Base-by-base conservation (phyloP, 2,329 filamentous ascomycete species). In the Neophaeococcomyces mojaviensis region DNA sequence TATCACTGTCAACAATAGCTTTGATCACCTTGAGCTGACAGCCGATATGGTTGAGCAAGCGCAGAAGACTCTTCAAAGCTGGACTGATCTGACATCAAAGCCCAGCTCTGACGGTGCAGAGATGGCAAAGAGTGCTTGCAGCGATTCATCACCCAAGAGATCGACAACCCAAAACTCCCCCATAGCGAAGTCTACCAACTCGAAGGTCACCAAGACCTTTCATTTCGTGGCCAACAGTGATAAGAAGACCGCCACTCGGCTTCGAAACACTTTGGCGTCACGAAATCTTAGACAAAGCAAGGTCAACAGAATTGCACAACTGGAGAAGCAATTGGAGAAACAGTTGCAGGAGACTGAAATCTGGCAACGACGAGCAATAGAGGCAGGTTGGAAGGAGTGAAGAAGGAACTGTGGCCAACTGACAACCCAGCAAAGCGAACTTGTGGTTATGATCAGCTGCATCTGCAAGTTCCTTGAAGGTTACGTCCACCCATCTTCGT, bases 201-300 rank as follows among this genome's bases (percentile, higher is more conserved):
- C 16, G 12, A 48, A 32, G 32, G 15, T 39, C 19, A 18, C 36
- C 18, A 42, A 40, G 31, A 31, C 50, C 22, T 54, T 55, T 34
- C 52, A 57, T 39, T 57, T 57, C 41, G 50, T 57, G 32, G 54
- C 54, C 37, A 55, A 54, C 43, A 40, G 49, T 7, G 52, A 57
- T 45, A 55, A 55, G 38, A 55, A 56, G 31, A 52, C 49, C 12
- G 53, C 51, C 16, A 50, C 53, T 24, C 47, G 52, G 4, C 49
- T 56, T 19, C 54, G 55, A 15, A 57, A 57, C 30, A 54, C 52
- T 8, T 55, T 56, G 44, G 54, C 52, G 31, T 57, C 55, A n/a
- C 54, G 55, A 12, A 49, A 52, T 30, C 50, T 56, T 38, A 44
- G 54, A 18, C 52, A 57, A 24, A 57, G 55, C 44, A 57, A 57